phyloP scores from a whole-genome alignment of 1,139 yeast species.

The Hansenula anomala region DNA sequence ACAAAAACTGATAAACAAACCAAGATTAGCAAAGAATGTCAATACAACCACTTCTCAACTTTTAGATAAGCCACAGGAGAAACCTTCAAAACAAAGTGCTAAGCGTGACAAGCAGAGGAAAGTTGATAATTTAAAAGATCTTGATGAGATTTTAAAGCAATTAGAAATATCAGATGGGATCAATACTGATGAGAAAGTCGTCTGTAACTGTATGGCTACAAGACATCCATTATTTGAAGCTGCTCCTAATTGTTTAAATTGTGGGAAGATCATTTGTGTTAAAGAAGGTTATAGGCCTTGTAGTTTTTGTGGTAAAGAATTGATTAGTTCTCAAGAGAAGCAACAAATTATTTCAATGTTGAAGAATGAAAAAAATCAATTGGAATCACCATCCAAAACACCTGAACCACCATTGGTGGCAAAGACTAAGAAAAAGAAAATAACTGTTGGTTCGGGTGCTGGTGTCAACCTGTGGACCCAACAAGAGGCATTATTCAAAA shows the following conservation, averaged over 20 bases:
- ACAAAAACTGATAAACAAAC: conserved; percentile 19
- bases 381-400: conserved; percentile 22
- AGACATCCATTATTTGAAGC: conserved; percentile 84
- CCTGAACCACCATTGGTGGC: conserved; percentile 2
- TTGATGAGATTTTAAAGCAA: conserved; percentile 38
- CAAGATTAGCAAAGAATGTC: conserved; percentile 6
- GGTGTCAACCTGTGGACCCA: conserved; percentile 62
- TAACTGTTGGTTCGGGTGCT: conserved; percentile 52
- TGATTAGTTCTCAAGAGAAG: conserved; percentile 58
- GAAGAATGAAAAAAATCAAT: conserved; percentile 41
- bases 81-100: conserved; percentile 26
- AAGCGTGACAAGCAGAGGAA: conserved; percentile 42
- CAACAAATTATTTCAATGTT: conserved; percentile 51
- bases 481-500: conserved; percentile 58
- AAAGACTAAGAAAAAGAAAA: conserved; percentile 17
- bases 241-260: conserved; percentile 89
- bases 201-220: conserved; percentile 80
- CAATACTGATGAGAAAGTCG: conserved; percentile 21
- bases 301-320: conserved; percentile 68
- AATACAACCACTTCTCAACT: conserved; percentile 35
- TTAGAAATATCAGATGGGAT: conserved; percentile 30
- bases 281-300: conserved; percentile 90
- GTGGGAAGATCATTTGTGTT: conserved; percentile 90
- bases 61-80: conserved; percentile 22
- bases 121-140: conserved; percentile 49